Evolutionary conservation across 177 flowering plant species (phyloP).

Genomic region (Vitis hybrid): DNA sequence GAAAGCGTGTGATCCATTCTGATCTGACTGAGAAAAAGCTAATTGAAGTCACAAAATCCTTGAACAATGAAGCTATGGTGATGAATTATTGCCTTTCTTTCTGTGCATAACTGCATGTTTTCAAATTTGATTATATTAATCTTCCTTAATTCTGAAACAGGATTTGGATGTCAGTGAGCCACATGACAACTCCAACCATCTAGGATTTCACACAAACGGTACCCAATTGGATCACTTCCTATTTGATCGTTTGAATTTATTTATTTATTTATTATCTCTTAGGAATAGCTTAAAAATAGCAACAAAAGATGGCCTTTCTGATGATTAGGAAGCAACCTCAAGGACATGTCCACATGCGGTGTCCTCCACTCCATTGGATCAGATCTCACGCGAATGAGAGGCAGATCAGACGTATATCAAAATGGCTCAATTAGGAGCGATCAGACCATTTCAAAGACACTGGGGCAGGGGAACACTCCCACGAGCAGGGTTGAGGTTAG

Average conservation of each 20-base stretch:
- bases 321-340: slow-evolving; percentile 36
- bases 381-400: slow-evolving; percentile 70
- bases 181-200: slow-evolving; percentile 23
- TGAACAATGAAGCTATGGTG: slow-evolving; percentile 46
- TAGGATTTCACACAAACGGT: slow-evolving; percentile 27
- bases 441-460: slow-evolving; percentile 35
- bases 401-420: slow-evolving; percentile 37
- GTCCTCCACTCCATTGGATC: slow-evolving; percentile 87
- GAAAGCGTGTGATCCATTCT: slow-evolving; percentile 84
- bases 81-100: not conserved
- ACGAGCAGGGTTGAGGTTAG: slow-evolving; percentile 70
- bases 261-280: not conserved
- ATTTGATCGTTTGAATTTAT: not conserved
- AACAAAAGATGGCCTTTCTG: slow-evolving; percentile 4
- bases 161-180: slow-evolving; percentile 43
- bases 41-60: slow-evolving; percentile 57
- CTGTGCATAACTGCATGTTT: not conserved
- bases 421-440: slow-evolving; percentile 52
- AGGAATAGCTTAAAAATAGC: not conserved
- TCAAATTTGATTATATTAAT: not conserved
- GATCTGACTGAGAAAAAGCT: slow-evolving; percentile 61
- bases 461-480: slow-evolving; percentile 61
- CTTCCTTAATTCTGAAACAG: slow-evolving; percentile 28
- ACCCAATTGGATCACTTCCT: not conserved
- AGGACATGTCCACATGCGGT: slow-evolving; percentile 74